phyloP scores from a whole-genome alignment of 805 yeast species.

The Yamadazyma tumulicola region DNA sequence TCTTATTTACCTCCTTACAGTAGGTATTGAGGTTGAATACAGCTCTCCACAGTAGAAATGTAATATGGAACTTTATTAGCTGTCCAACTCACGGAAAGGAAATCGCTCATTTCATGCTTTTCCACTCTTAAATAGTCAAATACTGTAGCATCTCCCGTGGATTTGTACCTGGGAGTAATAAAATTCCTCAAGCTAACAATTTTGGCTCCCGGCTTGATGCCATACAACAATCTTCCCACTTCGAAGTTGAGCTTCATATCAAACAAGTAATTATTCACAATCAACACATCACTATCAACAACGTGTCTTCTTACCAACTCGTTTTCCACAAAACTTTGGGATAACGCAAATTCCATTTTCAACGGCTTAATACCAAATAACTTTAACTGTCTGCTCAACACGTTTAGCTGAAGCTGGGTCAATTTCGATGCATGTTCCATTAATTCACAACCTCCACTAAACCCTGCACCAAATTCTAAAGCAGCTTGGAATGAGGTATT shows the following conservation, averaged over 20 bases:
- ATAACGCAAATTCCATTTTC: conserved; percentile 52
- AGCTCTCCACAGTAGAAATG: conserved; percentile 61
- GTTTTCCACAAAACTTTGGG: conserved; percentile 71
- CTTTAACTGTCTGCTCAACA: conserved; percentile 54
- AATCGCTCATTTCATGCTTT: conserved; percentile 55
- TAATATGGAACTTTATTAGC: conserved; percentile 77
- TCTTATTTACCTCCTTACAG: conserved; percentile 1
- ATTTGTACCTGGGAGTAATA: conserved; percentile 70
- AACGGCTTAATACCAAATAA: conserved; percentile 65
- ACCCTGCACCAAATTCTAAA: conserved; percentile 71
- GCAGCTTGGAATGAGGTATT: conserved; percentile 90
- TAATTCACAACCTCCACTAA: conserved; percentile 84
- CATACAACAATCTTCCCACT: conserved; percentile 62
- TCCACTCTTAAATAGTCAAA: conserved; percentile 64
- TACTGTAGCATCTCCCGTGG: conserved; percentile 50
- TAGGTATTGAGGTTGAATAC: conserved; percentile 31
- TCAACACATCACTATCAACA: conserved; percentile 62
- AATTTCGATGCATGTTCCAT: conserved; percentile 78
- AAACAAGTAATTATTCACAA: conserved; percentile 82
- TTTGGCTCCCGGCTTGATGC: conserved; percentile 68
- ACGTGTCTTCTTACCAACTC: conserved; percentile 51
- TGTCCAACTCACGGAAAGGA: conserved; percentile 87
- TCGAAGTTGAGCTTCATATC: conserved; percentile 68
- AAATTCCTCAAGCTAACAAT: conserved; percentile 77
- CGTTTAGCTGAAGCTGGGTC: conserved; percentile 57